Conservation (phyloP, 202 grass and related monocot species). For the Zizania palustris region DNA sequence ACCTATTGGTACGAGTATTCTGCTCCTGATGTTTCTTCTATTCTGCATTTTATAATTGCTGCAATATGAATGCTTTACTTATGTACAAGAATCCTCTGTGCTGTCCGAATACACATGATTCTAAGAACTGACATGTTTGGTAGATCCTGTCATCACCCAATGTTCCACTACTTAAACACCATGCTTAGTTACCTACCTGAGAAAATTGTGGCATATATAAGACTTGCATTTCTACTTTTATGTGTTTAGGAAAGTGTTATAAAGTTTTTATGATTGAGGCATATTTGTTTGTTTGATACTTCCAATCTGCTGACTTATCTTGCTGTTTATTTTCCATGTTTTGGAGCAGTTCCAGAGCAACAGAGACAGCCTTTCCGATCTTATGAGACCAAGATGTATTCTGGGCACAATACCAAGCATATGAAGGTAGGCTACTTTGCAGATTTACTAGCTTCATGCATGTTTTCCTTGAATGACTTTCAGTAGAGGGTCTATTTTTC, state of each 20-base stretch:
- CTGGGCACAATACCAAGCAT: slow-evolving; percentile 67
- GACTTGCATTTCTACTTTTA: background rate
- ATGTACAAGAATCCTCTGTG: background rate
- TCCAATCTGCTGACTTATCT: slow-evolving; percentile 22
- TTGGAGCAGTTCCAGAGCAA: slow-evolving; percentile 54
- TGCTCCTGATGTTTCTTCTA: background rate
- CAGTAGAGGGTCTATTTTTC: background rate
- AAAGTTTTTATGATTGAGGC: background rate
- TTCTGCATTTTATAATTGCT: background rate
- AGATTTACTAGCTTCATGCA: slow-evolving; percentile 7
- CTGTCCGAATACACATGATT: background rate
- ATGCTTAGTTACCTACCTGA: background rate
- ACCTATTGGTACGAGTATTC: slow-evolving; percentile 67
- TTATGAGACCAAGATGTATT: slow-evolving; percentile 64
- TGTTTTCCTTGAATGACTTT: background rate
- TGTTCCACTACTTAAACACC: background rate
- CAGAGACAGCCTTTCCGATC: slow-evolving; percentile 55
- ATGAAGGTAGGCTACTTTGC: slow-evolving; percentile 58
- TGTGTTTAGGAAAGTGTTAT: background rate
- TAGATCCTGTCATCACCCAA: background rate
- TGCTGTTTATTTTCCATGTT: slow-evolving; percentile 40
- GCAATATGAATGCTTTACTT: background rate
- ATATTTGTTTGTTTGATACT: background rate
- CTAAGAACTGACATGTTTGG: background rate
- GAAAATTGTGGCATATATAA: background rate